Percentiles rank a stretch among this genome's conserved stretches.
These are phyloP conservation scores for Rhododendron kiyosumense DNA, from an alignment of 148 eudicot genomes.

Conservation along the genomic window DNA sequence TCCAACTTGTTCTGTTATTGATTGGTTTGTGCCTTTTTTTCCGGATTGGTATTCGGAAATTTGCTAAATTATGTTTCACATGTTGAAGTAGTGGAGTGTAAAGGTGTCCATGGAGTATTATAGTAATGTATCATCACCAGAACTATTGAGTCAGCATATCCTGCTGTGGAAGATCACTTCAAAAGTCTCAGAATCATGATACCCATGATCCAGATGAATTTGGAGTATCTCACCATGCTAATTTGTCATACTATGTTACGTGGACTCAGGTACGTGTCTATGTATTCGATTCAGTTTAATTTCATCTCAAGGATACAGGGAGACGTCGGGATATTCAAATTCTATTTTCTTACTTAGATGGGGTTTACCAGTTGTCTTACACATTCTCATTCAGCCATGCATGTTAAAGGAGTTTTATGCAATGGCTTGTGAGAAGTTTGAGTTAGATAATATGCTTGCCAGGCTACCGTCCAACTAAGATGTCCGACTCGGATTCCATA, in stretches of 20 bases:
- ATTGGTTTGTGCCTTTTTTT: background rate
- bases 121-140: background rate
- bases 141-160: background rate
- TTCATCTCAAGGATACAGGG: background rate
- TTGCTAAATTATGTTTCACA: background rate
- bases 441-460: background rate
- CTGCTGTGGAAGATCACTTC: background rate
- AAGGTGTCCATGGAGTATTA: background rate
- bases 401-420: background rate
- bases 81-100: background rate
- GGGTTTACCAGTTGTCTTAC: background rate
- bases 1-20: background rate
- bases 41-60: background rate
- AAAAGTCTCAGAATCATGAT: background rate
- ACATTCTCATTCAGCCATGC: background rate
- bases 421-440: background rate
- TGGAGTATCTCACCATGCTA: background rate
- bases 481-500: background rate
- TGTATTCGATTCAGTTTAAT: background rate
- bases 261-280: background rate
- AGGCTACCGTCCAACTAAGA: background rate
- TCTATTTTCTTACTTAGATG: background rate
- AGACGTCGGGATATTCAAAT: background rate
- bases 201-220: conserved; percentile 1
- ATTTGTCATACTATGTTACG: background rate